phyloP scores from a whole-genome alignment of 2,329 filamentous ascomycete species.

The Akanthomyces muscarius region DNA sequence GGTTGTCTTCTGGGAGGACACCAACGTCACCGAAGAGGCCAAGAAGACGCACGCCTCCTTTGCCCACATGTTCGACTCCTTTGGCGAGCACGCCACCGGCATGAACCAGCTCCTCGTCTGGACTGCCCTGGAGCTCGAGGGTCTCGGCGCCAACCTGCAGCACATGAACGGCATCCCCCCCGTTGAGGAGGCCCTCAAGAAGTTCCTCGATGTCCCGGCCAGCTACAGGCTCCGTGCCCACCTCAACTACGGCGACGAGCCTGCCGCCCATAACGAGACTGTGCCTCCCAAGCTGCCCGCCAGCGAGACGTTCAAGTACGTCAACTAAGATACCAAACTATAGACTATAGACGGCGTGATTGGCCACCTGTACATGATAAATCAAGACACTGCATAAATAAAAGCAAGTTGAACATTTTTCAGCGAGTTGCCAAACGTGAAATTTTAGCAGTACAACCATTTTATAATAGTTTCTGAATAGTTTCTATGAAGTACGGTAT shows the following conservation, averaged over 20 bases:
- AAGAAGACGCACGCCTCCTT: slow-evolving; percentile 68
- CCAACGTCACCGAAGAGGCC: slow-evolving; percentile 59
- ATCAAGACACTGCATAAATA: neutral
- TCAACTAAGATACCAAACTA: neutral
- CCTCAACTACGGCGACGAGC: slow-evolving; percentile 73
- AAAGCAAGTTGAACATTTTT: neutral
- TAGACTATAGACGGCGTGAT: slow-evolving; percentile 6
- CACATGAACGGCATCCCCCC: slow-evolving; percentile 83
- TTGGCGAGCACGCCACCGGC: slow-evolving; percentile 71
- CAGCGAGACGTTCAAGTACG: slow-evolving; percentile 48
- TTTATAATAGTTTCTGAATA: neutral
- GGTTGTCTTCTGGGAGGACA: slow-evolving; percentile 89
- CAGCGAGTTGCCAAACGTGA: neutral
- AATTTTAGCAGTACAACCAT: no score
- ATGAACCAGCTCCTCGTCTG: slow-evolving; percentile 78
- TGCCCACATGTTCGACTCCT: slow-evolving; percentile 74
- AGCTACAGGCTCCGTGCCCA: slow-evolving; percentile 77
- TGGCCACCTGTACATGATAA: slow-evolving; percentile 2
- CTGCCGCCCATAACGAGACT: slow-evolving; percentile 58
- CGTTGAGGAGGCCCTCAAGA: slow-evolving; percentile 15
- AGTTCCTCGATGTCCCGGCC: slow-evolving; percentile 62
- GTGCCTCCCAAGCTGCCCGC: slow-evolving; percentile 51
- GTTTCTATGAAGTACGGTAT: no score
- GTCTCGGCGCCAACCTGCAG: slow-evolving; percentile 83
- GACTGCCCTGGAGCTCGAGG: slow-evolving; percentile 78